A percentile compares a stretch with the other conserved stretches of the same genome.
Evolutionary conservation across 2,329 filamentous ascomycete genomes (phyloP).

Genomic region (Xylaria sp.): DNA sequence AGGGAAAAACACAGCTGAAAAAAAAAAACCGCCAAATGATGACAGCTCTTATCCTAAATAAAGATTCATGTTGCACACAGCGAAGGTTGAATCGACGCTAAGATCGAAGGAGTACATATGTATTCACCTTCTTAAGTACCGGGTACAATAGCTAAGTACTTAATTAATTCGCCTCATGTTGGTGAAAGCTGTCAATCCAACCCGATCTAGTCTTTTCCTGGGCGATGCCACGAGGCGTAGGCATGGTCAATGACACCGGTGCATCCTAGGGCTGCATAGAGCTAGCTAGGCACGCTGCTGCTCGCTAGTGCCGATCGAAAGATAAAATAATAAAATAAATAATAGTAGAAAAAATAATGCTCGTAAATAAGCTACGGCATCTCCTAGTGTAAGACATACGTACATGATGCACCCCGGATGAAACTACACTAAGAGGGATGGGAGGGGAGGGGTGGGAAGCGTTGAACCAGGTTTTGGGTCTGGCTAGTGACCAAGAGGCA

Average conservation of each 20-base stretch:
- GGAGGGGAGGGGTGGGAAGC: background rate
- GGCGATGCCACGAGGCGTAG: slow-evolving; percentile 22
- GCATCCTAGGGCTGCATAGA: slow-evolving; percentile 21
- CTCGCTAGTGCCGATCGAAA: slow-evolving; percentile 12
- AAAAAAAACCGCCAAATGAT: background rate
- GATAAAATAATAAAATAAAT: slow-evolving; percentile 17
- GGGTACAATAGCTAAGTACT: background rate
- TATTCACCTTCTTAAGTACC: background rate
- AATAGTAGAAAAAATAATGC: slow-evolving; percentile 9
- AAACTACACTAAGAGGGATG: slow-evolving; percentile 11
- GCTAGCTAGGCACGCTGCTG: slow-evolving; percentile 9
- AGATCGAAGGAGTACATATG: slow-evolving; percentile 14
- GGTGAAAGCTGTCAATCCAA: background rate
- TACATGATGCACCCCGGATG: slow-evolving; percentile 39
- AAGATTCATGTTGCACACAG: slow-evolving; percentile 4
- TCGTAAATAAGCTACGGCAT: slow-evolving; percentile 6
- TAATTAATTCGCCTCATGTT: slow-evolving; percentile 3
- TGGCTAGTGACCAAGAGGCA: background rate
- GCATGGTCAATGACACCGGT: slow-evolving; percentile 16
- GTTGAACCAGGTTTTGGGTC: slow-evolving; percentile 24
- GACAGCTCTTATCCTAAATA: background rate
- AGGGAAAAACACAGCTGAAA: background rate
- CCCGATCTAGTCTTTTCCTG: slow-evolving; percentile 9
- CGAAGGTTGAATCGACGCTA: slow-evolving; percentile 20
- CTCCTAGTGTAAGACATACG: slow-evolving; percentile 32